Evolutionary conservation across 164 flowering plant species (phyloP).

Genomic region (Dillenia turbinata): DNA sequence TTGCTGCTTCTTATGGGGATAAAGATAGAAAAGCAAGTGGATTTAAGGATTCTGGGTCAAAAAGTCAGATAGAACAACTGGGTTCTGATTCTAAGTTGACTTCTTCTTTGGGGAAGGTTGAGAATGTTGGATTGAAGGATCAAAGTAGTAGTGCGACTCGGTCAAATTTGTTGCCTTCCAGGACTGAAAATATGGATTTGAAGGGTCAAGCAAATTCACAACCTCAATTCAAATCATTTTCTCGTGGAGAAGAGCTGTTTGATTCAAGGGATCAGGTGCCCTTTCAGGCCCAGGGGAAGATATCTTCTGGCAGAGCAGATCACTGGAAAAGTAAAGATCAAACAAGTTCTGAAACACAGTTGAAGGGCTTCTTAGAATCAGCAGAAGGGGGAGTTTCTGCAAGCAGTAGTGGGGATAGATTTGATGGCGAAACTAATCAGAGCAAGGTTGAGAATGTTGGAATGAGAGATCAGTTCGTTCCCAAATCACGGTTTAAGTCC

Average conservation of each 20-base stretch:
- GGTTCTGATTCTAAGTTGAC: conserved; percentile 11
- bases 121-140: conserved; percentile 14
- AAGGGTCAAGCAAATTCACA: conserved; percentile 33
- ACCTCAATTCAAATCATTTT: conserved; percentile 19
- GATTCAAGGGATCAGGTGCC: conserved; percentile 23
- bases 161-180: conserved; percentile 4
- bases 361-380: conserved; percentile 3
- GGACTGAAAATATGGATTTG: conserved; percentile 15
- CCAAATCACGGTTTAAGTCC: conserved; percentile 17
- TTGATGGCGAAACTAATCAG: conserved; percentile 7
- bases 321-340: conserved; percentile 23
- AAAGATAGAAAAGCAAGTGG: conserved; percentile 16
- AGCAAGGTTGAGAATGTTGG: conserved; percentile 29
- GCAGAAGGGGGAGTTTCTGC: conserved; percentile 17
- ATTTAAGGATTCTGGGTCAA: conserved; percentile 20
- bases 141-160: conserved; percentile 9
- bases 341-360: conserved; percentile 14
- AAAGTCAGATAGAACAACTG: conserved; percentile 19
- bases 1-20: conserved; percentile 16
- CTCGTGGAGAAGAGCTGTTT: conserved; percentile 25
- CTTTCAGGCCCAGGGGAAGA: conserved; percentile 20
- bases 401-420: conserved; percentile 11
- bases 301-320: conserved; percentile 23
- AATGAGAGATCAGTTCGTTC: conserved; percentile 19
- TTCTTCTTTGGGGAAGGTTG: conserved; percentile 6